phyloP scores from a whole-genome alignment of 352 stramenopile genomes.

The Halophytophthora polymorphica region DNA sequence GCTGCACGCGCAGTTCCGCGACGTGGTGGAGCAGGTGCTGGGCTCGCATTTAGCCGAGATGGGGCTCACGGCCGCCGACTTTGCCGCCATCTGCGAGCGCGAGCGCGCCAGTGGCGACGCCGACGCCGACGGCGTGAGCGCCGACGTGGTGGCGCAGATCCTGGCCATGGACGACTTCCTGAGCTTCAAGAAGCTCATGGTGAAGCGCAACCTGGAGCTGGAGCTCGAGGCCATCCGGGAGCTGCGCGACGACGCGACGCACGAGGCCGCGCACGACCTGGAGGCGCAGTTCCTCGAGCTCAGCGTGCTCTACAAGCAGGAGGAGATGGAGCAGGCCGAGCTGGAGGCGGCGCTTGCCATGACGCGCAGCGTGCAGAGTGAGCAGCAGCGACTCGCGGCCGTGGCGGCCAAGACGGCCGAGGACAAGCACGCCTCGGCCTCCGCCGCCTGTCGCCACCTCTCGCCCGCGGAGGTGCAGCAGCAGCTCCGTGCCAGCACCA shows the following conservation, averaged over 20 bases:
- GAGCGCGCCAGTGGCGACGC: constrained; percentile 40
- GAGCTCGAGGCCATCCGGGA: constrained; percentile 87
- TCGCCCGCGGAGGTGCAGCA: constrained; percentile 53
- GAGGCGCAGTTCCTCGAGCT: constrained; percentile 83
- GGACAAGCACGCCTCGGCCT: constrained; percentile 52
- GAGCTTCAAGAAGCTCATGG: constrained; percentile 92
- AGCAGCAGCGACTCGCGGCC: constrained; percentile 55
- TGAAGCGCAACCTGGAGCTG: constrained; percentile 89
- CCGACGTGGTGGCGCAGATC: constrained; percentile 84
- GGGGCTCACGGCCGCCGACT: constrained; percentile 78
- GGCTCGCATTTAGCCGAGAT: constrained; percentile 82
- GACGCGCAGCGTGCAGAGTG: constrained; percentile 67
- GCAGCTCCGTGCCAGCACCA: constrained; percentile 62
- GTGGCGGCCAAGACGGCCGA: constrained; percentile 57
- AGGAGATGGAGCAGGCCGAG: constrained; percentile 84
- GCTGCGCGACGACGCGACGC: constrained; percentile 53
- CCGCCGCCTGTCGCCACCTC: constrained; percentile 18
- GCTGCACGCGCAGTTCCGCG: constrained; percentile 78
- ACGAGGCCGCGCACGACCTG: constrained; percentile 33
- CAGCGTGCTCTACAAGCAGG: constrained; percentile 82
- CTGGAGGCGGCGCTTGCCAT: constrained; percentile 76
- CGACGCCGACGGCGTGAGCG: constrained; percentile 37
- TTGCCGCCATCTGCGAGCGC: constrained; percentile 78
- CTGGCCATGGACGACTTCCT: constrained; percentile 89
- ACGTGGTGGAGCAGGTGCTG: constrained; percentile 76